Conservation (phyloP, 2,329 filamentous ascomycete genomes). For the Remersonia thermophila region DNA sequence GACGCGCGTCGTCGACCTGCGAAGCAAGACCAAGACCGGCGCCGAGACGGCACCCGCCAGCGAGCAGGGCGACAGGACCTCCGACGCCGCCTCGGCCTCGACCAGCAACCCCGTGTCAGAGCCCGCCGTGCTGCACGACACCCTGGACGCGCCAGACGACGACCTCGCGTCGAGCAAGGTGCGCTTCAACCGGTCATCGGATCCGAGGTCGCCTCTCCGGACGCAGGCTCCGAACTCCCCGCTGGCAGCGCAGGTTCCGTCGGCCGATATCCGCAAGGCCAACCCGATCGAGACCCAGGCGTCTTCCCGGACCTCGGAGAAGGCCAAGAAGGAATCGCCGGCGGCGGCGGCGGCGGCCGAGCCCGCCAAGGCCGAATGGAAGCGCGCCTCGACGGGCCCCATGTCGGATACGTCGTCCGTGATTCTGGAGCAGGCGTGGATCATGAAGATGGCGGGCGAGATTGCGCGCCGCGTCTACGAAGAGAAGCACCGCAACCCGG, state of each 20-base stretch:
- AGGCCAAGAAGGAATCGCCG: not conserved
- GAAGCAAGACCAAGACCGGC: conserved; percentile 36
- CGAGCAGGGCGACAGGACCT: conserved; percentile 32
- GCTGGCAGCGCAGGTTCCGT: no score
- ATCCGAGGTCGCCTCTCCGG: conserved; percentile 21
- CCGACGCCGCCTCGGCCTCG: conserved; percentile 39
- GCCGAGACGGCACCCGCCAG: conserved; percentile 13
- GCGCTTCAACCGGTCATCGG: conserved; percentile 27
- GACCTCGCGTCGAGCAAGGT: conserved; percentile 29
- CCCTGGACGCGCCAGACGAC: conserved; percentile 42
- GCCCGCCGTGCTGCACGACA: conserved; percentile 35
- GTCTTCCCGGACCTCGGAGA: no score
- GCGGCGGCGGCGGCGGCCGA: not conserved
- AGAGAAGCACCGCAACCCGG: conserved; percentile 53
- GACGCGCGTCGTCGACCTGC: conserved; percentile 68
- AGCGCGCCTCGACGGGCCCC: conserved; percentile 10
- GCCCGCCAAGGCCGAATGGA: not conserved
- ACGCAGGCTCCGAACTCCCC: not conserved
- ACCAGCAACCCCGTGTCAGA: conserved; percentile 51
- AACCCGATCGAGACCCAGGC: not conserved
- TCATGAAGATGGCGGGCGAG: conserved; percentile 87
- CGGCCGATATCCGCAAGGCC: no score
- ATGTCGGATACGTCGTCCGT: conserved; percentile 40
- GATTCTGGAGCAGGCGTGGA: conserved; percentile 72
- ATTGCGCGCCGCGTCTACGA: conserved; percentile 80